Conservation (phyloP, 1,284 basidiomycete species). For the Chondrostereum purpureum region DNA sequence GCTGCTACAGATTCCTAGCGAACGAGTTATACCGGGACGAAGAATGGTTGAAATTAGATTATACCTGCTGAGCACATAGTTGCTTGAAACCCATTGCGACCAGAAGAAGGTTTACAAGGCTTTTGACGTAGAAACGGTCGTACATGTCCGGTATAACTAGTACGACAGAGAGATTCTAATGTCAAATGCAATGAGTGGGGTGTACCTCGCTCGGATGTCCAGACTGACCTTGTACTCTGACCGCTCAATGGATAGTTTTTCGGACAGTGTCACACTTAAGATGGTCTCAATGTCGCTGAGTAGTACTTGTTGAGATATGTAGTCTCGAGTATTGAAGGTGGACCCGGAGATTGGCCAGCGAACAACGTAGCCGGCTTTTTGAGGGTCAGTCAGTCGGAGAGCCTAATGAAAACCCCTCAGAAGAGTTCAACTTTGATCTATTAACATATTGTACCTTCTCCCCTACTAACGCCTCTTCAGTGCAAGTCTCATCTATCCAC, state of each 20-base stretch:
- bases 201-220: no score
- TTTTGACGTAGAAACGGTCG: constrained; percentile 78
- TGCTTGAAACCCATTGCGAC: constrained; percentile 87
- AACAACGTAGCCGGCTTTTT: constrained; percentile 57
- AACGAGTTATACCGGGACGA: neutral
- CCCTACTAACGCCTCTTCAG: constrained; percentile 54
- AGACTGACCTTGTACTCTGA: constrained; percentile 55
- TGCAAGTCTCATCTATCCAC: constrained; percentile 58
- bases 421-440: constrained; percentile 7
- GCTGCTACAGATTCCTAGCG: constrained; percentile 85
- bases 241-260: constrained; percentile 54
- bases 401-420: no score
- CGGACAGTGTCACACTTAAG: constrained; percentile 52
- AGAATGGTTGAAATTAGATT: neutral
- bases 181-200: neutral
- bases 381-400: constrained; percentile 64
- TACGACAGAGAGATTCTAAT: constrained; percentile 79
- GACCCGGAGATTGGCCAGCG: constrained; percentile 75
- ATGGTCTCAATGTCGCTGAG: constrained; percentile 77
- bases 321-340: constrained; percentile 77
- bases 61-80: constrained; percentile 82
- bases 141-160: constrained; percentile 93
- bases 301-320: constrained; percentile 61
- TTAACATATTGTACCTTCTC: constrained; percentile 72
- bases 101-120: constrained; percentile 73